phyloP scores from a whole-genome alignment of 139 green algal genomes.

The Chlamydomonas asymmetrica region DNA sequence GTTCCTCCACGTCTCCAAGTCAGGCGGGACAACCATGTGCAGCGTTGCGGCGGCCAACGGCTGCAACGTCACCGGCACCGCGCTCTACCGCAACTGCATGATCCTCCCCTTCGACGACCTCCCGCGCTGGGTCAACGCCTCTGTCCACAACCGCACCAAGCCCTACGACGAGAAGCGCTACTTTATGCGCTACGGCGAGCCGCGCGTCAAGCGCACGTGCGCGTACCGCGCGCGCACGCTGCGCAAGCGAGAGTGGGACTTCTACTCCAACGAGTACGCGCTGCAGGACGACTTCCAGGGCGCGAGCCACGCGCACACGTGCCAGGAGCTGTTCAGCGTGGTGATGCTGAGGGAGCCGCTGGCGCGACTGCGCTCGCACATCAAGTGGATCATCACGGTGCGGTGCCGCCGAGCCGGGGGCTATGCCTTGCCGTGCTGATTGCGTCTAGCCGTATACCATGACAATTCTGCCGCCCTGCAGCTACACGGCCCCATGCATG shows the following conservation, averaged over 20 bases:
- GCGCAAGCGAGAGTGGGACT: slow-evolving; percentile 1
- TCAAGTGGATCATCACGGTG: neutral
- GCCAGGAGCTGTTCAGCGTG: slow-evolving; percentile 1
- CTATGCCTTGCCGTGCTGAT: too few relatives aligned
- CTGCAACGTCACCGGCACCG: slow-evolving; percentile 7
- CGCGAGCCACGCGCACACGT: neutral
- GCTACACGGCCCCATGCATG: too few relatives aligned
- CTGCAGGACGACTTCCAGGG: slow-evolving; percentile 7
- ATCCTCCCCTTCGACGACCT: slow-evolving; percentile 25
- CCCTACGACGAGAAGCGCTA: slow-evolving; percentile 15
- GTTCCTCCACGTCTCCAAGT: slow-evolving; percentile 30
- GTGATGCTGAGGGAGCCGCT: neutral
- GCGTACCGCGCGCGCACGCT: slow-evolving; percentile 24
- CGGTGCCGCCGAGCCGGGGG: too few relatives aligned
- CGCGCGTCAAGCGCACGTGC: slow-evolving; percentile 11
- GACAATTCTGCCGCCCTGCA: too few relatives aligned
- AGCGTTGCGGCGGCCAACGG: slow-evolving; percentile 17
- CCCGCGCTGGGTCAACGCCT: slow-evolving; percentile 18
- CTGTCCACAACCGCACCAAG: neutral
- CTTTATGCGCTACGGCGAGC: slow-evolving; percentile 17
- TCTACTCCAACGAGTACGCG: slow-evolving; percentile 30
- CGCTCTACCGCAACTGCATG: slow-evolving; percentile 30
- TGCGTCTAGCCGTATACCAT: too few relatives aligned
- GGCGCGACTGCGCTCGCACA: neutral
- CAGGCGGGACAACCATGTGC: slow-evolving; percentile 23